A percentile compares a stretch with the other conserved stretches of the same genome.
These are phyloP conservation scores for Starmerella powellii DNA, from an alignment of 805 yeast species.

Conservation along the genomic window DNA sequence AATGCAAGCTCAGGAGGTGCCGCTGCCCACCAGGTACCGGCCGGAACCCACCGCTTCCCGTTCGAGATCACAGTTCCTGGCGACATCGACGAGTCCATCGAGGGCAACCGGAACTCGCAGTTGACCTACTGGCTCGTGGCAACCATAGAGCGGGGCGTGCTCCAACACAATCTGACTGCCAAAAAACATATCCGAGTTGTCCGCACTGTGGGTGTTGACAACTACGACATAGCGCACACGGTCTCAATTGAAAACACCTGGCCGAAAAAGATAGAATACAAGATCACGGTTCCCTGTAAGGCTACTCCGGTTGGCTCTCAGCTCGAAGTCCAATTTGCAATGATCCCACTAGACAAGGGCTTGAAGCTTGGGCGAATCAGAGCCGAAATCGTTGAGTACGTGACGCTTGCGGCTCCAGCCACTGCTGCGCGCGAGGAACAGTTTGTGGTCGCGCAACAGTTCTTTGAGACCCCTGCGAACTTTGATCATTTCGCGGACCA, in stretches of 20 bases:
- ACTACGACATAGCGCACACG: constrained; percentile 78
- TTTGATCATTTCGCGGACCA: constrained; percentile 33
- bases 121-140: constrained; percentile 65
- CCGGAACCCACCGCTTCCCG: constrained; percentile 84
- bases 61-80: constrained; percentile 81
- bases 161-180: constrained; percentile 49
- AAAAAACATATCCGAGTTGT: constrained; percentile 68
- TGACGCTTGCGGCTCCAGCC: constrained; percentile 41
- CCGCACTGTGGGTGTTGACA: constrained; percentile 77
- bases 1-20: not conserved
- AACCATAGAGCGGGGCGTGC: constrained; percentile 69
- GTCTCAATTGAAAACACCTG: constrained; percentile 89
- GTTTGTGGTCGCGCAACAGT: constrained; percentile 42
- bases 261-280: constrained; percentile 88
- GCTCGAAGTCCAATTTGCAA: constrained; percentile 51
- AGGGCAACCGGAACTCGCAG: constrained; percentile 74
- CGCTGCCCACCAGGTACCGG: constrained; percentile 9
- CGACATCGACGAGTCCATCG: constrained; percentile 71
- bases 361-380: constrained; percentile 62
- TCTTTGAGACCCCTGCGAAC: constrained; percentile 34
- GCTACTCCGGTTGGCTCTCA: constrained; percentile 84
- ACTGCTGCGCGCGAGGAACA: constrained; percentile 54
- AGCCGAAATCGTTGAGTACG: constrained; percentile 55
- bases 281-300: constrained; percentile 71
- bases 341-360: constrained; percentile 76